A percentile compares a stretch with the other conserved stretches of the same genome.
Conservation (phyloP, 805 yeast species). For the Yamadazyma nakazawae region DNA sequence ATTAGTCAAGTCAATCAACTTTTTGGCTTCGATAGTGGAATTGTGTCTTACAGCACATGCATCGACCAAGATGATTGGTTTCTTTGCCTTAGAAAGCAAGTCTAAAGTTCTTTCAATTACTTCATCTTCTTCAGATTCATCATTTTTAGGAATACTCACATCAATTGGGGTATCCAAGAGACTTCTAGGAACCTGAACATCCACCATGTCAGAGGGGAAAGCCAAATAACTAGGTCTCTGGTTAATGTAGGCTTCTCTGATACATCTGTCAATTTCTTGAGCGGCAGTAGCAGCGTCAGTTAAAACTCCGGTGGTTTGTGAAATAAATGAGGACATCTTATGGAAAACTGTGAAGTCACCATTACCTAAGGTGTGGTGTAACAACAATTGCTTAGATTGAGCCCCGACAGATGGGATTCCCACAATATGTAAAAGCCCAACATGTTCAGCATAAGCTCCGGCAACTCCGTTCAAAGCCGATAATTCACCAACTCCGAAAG, state of each 20-base stretch:
- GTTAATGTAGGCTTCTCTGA: conserved; percentile 63
- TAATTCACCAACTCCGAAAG: conserved; percentile 90
- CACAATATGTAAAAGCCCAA: conserved; percentile 78
- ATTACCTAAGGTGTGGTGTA: conserved; percentile 43
- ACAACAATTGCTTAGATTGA: conserved; percentile 44
- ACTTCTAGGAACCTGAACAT: conserved; percentile 54
- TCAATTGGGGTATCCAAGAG: conserved; percentile 64
- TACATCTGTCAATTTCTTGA: conserved; percentile 66
- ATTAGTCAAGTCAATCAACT: conserved; percentile 62
- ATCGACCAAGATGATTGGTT: conserved; percentile 77
- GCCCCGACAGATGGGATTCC: conserved; percentile 81
- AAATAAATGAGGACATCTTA: conserved; percentile 64
- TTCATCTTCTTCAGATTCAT: conserved; percentile 36
- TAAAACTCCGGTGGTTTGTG: conserved; percentile 62
- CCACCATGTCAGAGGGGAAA: conserved; percentile 78
- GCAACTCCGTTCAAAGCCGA: conserved; percentile 83
- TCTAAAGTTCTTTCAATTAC: conserved; percentile 40
- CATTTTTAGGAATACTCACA: conserved; percentile 34
- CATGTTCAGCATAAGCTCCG: conserved; percentile 87
- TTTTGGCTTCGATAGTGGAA: conserved; percentile 58
- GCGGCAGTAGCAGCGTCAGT: conserved; percentile 66
- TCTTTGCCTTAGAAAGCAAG: conserved; percentile 54
- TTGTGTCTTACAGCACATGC: conserved; percentile 84
- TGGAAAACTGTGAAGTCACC: conserved; percentile 54
- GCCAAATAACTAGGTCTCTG: conserved; percentile 85